These are phyloP conservation scores for Lentinula lateritia DNA, from an alignment of 768 basidiomycete species.

Conservation along the genomic window DNA sequence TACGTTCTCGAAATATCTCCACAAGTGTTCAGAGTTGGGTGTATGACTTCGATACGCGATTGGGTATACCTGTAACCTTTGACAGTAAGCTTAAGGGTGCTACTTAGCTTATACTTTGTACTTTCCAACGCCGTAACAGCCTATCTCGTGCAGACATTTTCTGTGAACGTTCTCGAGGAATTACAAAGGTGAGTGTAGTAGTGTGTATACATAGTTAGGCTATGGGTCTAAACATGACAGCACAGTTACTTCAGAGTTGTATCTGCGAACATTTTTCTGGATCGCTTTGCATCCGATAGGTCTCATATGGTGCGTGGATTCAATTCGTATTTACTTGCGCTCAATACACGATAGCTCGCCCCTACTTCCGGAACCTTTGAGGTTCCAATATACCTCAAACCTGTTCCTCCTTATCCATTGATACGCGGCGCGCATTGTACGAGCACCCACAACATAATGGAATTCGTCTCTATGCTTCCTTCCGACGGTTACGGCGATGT, in stretches of 20 bases:
- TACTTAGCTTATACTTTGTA: constrained; percentile 8
- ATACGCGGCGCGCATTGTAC: constrained; percentile 41
- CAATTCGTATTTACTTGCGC: constrained; percentile 3
- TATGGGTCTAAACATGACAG: not conserved
- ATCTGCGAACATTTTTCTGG: constrained; percentile 42
- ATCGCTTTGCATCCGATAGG: constrained; percentile 67
- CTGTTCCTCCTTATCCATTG: constrained; percentile 45
- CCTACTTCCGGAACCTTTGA: not conserved
- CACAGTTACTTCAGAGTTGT: constrained; percentile 61
- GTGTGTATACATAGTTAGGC: no score
- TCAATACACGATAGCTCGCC: not conserved
- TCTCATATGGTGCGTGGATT: constrained; percentile 61
- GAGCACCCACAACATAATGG: constrained; percentile 50
- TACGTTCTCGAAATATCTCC: constrained; percentile 26
- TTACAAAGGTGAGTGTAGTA: constrained; percentile 36
- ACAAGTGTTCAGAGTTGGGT: constrained; percentile 36
- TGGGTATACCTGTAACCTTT: constrained; percentile 40
- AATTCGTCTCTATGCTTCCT: constrained; percentile 46
- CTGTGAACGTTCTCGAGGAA: constrained; percentile 22
- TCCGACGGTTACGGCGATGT: not conserved
- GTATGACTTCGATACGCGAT: constrained; percentile 60
- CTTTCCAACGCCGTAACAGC: constrained; percentile 21
- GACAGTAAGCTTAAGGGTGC: constrained; percentile 29
- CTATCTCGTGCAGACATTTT: constrained; percentile 43
- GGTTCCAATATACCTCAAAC: constrained; percentile 27